phyloP scores from a whole-genome alignment of 1,139 yeast genomes.

The Geotrichum bryndzae region DNA sequence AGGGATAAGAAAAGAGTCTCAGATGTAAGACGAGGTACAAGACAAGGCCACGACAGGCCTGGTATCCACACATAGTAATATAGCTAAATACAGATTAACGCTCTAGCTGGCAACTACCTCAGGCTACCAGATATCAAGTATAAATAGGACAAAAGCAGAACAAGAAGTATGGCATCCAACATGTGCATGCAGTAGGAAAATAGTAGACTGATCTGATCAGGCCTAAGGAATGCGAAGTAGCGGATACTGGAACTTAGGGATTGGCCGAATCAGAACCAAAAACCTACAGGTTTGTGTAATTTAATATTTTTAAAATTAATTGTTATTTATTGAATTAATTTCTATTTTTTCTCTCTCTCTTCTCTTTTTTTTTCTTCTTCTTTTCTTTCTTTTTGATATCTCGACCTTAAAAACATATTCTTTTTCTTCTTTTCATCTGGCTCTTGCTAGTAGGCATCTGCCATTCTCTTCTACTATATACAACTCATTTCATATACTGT shows the following conservation, averaged over 20 bases:
- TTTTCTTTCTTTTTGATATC: background rate
- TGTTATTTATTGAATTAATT: background rate
- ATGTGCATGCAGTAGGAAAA: too few species aligned
- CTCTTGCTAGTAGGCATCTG: background rate
- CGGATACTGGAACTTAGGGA: background rate
- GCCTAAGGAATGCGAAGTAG: background rate
- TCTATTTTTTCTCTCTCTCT: background rate
- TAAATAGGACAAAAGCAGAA: too few species aligned
- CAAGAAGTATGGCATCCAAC: too few species aligned
- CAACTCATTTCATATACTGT: background rate
- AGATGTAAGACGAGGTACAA: too few species aligned
- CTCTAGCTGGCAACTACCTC: too few species aligned
- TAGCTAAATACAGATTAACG: too few species aligned
- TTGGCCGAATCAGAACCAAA: background rate
- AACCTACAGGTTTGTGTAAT: background rate
- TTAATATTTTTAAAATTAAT: too few species aligned
- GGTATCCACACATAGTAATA: too few species aligned
- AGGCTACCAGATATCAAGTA: too few species aligned
- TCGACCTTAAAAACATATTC: background rate
- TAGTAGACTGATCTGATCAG: background rate
- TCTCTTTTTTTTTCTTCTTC: background rate
- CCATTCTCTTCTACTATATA: background rate
- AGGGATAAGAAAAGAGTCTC: too few species aligned
- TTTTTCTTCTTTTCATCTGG: background rate
- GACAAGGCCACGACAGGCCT: too few species aligned